phyloP scores from a whole-genome alignment of 768 basidiomycete species.

The Amanita exitialis region DNA sequence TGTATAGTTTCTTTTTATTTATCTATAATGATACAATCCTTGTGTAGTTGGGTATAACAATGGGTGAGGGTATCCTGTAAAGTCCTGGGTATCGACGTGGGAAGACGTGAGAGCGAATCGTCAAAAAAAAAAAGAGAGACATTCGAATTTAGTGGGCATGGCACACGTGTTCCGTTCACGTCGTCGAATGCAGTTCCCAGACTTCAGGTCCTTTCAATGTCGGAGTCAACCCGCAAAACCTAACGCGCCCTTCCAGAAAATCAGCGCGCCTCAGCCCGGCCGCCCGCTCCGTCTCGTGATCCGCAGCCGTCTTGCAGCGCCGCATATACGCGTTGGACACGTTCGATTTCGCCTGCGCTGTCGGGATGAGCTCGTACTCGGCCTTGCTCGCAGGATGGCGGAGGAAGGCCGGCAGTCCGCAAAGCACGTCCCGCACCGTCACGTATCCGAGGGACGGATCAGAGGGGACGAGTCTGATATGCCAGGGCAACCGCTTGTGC shows the following conservation, averaged over 20 bases:
- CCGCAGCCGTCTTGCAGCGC: constrained; percentile 25
- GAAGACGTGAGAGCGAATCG: not conserved
- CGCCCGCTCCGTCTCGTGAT: constrained; percentile 24
- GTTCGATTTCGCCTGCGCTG: constrained; percentile 15
- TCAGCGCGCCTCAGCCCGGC: constrained; percentile 48
- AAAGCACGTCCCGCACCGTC: constrained; percentile 36
- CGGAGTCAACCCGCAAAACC: constrained; percentile 30
- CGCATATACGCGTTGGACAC: constrained; percentile 32
- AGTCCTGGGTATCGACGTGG: not conserved
- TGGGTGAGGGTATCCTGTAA: not conserved
- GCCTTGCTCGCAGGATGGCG: constrained; percentile 25
- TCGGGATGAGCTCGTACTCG: constrained; percentile 30
- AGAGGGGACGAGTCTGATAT: constrained; percentile 7
- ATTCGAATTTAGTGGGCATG: too few relatives aligned
- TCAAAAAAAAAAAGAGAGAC: not conserved
- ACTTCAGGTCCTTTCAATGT: constrained; percentile 4
- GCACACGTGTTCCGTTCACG: too few relatives aligned
- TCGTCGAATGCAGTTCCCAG: constrained; percentile 7
- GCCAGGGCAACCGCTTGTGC: constrained; percentile 5
- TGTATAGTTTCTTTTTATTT: not conserved
- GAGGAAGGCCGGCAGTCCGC: constrained; percentile 31
- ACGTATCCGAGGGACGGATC: constrained; percentile 14
- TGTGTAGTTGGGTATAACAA: not conserved
- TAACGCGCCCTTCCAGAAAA: constrained; percentile 31
- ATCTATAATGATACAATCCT: not conserved